phyloP scores from a whole-genome alignment of 345 rosid species.

The Euphorbia pulcherrima region DNA sequence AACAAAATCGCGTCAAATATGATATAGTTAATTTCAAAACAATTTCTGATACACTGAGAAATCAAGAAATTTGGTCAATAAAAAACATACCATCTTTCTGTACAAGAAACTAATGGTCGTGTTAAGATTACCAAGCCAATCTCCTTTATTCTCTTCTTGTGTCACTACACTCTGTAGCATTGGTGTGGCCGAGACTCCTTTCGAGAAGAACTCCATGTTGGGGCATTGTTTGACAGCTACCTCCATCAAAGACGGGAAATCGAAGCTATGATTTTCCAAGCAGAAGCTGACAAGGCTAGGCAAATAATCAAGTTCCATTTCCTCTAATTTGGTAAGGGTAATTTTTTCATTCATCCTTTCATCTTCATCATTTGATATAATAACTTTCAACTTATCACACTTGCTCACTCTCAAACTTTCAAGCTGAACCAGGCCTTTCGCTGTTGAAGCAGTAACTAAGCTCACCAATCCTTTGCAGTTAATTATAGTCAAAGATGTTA shows the following conservation, averaged over 20 bases:
- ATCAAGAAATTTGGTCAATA: neutral
- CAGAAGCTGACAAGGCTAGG: conserved; percentile 3
- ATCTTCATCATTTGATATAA: neutral
- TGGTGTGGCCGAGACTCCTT: neutral
- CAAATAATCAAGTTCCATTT: neutral
- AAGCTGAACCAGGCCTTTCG: conserved; percentile 12
- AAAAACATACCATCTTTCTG: neutral
- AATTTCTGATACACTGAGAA: no score
- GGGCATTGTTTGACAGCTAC: neutral
- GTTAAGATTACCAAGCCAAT: neutral
- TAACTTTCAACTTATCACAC: conserved; percentile 11
- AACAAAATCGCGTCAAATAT: neutral
- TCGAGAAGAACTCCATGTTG: neutral
- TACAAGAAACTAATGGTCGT: neutral
- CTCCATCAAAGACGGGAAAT: conserved; percentile 7
- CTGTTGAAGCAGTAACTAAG: neutral
- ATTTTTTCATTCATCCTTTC: neutral
- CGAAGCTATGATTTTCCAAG: neutral
- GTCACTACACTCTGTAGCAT: neutral
- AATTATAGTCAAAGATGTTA: neutral
- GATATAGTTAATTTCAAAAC: no score
- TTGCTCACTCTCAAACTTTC: neutral
- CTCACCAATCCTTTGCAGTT: neutral
- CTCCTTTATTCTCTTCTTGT: neutral
- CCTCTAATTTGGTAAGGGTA: neutral